Conservation (phyloP, 2,329 filamentous ascomycete species). For the Colletotrichum spaethianum region DNA sequence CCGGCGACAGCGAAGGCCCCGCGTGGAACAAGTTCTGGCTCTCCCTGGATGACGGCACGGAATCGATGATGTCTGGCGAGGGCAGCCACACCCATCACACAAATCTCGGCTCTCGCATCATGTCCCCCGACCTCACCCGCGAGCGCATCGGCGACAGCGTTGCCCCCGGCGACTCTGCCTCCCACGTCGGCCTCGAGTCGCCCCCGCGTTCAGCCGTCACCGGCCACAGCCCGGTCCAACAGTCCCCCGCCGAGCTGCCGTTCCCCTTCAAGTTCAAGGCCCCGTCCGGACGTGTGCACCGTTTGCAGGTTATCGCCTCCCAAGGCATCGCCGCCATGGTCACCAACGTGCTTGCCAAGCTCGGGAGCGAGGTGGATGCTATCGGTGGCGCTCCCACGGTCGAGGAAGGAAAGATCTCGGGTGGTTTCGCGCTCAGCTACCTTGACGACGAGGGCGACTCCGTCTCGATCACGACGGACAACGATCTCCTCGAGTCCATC, state of each 20-base stretch:
- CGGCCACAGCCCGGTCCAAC: constrained; percentile 65
- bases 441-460: constrained; percentile 97
- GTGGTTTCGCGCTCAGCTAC: constrained; percentile 94
- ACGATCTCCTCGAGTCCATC: constrained; percentile 92
- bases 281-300: constrained; percentile 92
- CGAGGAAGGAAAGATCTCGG: constrained; percentile 83
- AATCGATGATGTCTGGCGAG: constrained; percentile 96
- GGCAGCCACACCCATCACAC: constrained; percentile 78
- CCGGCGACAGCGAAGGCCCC: constrained; percentile 89
- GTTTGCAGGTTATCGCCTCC: constrained; percentile 86
- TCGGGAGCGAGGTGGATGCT: constrained; percentile 84
- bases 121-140: constrained; percentile 83
- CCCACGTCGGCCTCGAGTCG: constrained; percentile 87
- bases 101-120: constrained; percentile 78
- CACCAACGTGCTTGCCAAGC: constrained; percentile 82
- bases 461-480: constrained; percentile 95
- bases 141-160: constrained; percentile 86
- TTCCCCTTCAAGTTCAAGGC: constrained; percentile 99
- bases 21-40: constrained; percentile 99
- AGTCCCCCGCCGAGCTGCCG: constrained; percentile 77
- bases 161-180: constrained; percentile 93
- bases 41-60: constrained; percentile 93
- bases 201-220: constrained; percentile 76
- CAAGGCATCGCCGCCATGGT: constrained; percentile 88
- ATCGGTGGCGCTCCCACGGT: constrained; percentile 86